phyloP scores from a whole-genome alignment of 2,329 filamentous ascomycete genomes.

The Periglandula ipomoeae region DNA sequence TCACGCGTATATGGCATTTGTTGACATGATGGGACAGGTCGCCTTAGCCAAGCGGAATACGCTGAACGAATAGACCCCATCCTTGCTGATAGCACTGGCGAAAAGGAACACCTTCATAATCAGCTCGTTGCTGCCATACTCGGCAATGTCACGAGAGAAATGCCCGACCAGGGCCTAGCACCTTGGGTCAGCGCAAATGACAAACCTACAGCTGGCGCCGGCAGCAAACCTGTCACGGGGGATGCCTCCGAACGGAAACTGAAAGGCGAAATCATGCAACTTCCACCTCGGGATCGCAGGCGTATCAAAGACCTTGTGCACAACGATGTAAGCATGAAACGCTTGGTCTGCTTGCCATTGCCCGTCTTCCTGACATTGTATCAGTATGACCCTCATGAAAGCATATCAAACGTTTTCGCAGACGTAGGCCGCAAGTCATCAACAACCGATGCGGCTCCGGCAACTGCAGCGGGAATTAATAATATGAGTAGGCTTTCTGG shows the following conservation, averaged over 20 bases:
- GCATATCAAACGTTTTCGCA: conserved; percentile 40
- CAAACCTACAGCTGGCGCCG: conserved; percentile 48
- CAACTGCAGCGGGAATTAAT: conserved; percentile 61
- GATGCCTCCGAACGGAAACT: conserved; percentile 57
- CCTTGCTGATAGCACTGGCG: conserved; percentile 45
- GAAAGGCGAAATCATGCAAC: conserved; percentile 62
- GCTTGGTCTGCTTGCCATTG: too few species aligned
- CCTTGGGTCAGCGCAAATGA: conserved; percentile 66
- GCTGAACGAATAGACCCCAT: conserved; percentile 51
- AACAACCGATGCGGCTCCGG: conserved; percentile 54
- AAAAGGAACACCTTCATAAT: conserved; percentile 57
- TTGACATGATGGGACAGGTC: conserved; percentile 36
- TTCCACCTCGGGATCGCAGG: conserved; percentile 56
- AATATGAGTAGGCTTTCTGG: conserved; percentile 58
- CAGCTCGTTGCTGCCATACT: conserved; percentile 58
- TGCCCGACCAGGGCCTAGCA: conserved; percentile 58
- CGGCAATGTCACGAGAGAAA: conserved; percentile 60
- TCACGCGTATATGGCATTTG: conserved; percentile 1
- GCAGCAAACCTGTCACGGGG: conserved; percentile 53
- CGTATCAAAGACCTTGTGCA: conserved; percentile 56
- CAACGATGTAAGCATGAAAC: conserved; percentile 41
- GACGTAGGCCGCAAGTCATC: conserved; percentile 39
- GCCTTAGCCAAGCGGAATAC: conserved; percentile 54
- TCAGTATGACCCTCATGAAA: conserved; percentile 47
- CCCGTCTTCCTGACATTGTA: conserved; percentile 11